These are phyloP conservation scores for Cyanodermella asteris DNA, from an alignment of 2,329 filamentous ascomycete species.

Conservation along the genomic window DNA sequence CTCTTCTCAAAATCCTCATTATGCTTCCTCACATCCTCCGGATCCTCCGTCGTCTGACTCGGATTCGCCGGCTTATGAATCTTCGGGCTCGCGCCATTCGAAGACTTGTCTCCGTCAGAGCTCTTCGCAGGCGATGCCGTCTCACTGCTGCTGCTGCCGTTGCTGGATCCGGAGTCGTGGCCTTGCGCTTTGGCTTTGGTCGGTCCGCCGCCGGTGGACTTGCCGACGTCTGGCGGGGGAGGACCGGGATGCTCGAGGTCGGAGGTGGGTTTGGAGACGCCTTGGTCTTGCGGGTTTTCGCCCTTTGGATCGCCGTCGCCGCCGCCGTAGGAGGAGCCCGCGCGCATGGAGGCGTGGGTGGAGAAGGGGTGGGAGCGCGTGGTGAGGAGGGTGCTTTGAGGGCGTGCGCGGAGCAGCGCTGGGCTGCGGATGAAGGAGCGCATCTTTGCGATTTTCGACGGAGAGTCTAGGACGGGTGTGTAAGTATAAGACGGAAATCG, in stretches of 20 bases:
- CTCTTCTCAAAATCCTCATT: conserved; percentile 35
- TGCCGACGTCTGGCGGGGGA: conserved; percentile 18
- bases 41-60: conserved; percentile 23
- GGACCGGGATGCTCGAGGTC: conserved; percentile 23
- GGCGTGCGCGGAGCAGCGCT: too few relatives aligned
- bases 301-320: conserved; percentile 17
- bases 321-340: conserved; percentile 16
- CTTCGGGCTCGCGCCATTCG: conserved; percentile 24
- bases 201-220: conserved; percentile 15
- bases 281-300: conserved; percentile 17
- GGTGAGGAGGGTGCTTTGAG: too few relatives aligned
- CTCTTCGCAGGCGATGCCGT: conserved; percentile 2
- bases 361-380: too few relatives aligned
- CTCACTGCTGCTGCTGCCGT: conserved; percentile 2
- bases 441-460: too few relatives aligned
- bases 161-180: conserved; percentile 1
- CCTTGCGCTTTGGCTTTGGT: conserved; percentile 5
- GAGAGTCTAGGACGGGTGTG: too few relatives aligned
- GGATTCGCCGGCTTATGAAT: conserved; percentile 25
- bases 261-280: conserved; percentile 5
- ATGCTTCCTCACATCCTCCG: conserved; percentile 34
- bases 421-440: too few relatives aligned
- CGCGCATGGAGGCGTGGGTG: too few relatives aligned
- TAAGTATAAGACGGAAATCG: too few relatives aligned
- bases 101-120: conserved; percentile 9